Base-by-base conservation (phyloP, 2,329 filamentous ascomycete species). In the Colletotrichum agaves region DNA sequence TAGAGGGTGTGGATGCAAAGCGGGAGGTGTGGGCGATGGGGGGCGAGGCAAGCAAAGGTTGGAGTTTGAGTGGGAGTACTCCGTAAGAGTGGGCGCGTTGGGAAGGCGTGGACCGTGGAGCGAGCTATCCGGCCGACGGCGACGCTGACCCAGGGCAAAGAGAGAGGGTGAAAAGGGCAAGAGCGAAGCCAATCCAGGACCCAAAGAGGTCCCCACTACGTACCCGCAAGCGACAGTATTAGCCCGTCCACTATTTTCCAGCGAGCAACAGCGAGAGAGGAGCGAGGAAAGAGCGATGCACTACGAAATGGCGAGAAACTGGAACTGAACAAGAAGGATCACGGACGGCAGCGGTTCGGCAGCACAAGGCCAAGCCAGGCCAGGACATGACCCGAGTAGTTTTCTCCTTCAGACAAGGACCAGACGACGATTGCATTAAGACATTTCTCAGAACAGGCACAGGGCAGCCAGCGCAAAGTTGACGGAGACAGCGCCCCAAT, bases 171-270 rank as follows among this genome's bases (percentile, higher is more conserved):
- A 52, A 53, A 64, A 43, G 43, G 47, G n/a, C 17, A 59, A 49
- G 56, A 41, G 53, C 53, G 23, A 57, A 55, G 58, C 21, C 50
- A 60, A 60, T 53, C 49, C 59, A 46, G 47, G 46, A 53, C 63
- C 67, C 39, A 59, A 62, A 58, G 52, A 50, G 55, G 55, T 56
- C 41, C 23, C 55, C 61, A 65, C 65, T 43, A 65, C 53, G 55
- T 65, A 56, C 61, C 65, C 65, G 47, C 65, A 59, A 67, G 43
- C 61, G 61, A 67, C 53, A 53, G 53, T 44, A 64, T 55, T 64
- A 53, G 60, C 53, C 41, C 46, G 46, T 31, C 64, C 33, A 63
- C 50, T 41, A 52, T 61, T 58, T 23, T 21, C 13, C 7, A 19
- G 41, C 17, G 17, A 33, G 39, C 35, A 65, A 65, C 41, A 60